Evolutionary conservation across 371 early-diverging fungal genomes (phyloP).

Genomic region (Actinomortierella wolfii): DNA sequence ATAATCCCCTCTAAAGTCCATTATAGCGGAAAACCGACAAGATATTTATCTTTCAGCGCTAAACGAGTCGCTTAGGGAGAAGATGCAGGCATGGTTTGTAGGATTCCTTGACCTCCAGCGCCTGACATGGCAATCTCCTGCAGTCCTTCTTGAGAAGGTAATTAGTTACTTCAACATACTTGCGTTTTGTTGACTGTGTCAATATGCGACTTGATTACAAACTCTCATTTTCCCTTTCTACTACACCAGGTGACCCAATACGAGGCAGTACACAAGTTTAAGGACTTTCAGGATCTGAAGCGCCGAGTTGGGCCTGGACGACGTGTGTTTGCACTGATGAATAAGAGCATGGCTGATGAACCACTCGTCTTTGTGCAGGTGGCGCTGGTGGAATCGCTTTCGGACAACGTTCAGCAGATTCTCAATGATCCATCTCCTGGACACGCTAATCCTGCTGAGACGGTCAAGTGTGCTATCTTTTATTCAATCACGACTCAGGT

Average conservation of each 20-base stretch:
- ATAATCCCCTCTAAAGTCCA: constrained; percentile 6
- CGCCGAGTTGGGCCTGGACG: constrained; percentile 80
- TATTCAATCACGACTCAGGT: constrained; percentile 89
- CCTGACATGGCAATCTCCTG: constrained; percentile 81
- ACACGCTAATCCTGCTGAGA: constrained; percentile 21
- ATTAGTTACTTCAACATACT: no score
- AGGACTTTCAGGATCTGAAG: constrained; percentile 76
- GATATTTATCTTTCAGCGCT: constrained; percentile 51
- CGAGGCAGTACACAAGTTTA: constrained; percentile 85
- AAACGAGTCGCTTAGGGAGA: constrained; percentile 61
- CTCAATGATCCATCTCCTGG: constrained; percentile 59
- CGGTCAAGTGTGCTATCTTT: constrained; percentile 74
- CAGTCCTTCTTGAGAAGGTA: constrained; percentile 78
- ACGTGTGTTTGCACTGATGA: constrained; percentile 81
- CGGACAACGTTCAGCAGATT: constrained; percentile 64
- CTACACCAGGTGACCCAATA: constrained; percentile 64
- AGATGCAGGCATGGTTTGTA: constrained; percentile 70
- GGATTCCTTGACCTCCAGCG: constrained; percentile 73
- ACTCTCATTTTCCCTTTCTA: no score
- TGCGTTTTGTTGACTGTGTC: no score
- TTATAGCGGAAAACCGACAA: constrained; percentile 28
- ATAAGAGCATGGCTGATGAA: constrained; percentile 68
- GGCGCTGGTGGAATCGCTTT: constrained; percentile 63
- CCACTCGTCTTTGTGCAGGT: constrained; percentile 87
- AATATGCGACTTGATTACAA: no score